A percentile compares a stretch with the other conserved stretches of the same genome.
phyloP scores from a whole-genome alignment of 139 green algal genomes.

The Coccomyxa sp. region DNA sequence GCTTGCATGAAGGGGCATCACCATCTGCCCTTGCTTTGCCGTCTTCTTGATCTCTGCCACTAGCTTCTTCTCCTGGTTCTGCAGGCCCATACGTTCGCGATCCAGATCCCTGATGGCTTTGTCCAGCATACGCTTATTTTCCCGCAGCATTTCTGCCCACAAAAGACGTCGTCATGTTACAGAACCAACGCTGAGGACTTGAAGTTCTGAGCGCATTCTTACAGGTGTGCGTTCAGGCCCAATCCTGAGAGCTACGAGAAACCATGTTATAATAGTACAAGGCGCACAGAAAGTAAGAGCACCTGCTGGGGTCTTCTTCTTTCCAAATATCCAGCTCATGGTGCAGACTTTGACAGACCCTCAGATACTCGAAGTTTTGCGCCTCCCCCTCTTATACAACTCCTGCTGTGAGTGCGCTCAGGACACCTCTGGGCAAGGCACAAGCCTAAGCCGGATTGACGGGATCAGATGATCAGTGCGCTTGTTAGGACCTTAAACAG shows the following conservation, averaged over 20 bases:
- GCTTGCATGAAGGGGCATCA: constrained; percentile 18
- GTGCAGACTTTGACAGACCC: background rate
- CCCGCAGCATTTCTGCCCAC: constrained; percentile 91
- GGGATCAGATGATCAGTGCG: too few species aligned
- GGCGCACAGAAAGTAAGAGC: background rate
- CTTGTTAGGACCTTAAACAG: too few species aligned
- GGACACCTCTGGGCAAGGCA: too few species aligned
- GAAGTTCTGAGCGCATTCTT: background rate
- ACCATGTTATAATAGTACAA: background rate
- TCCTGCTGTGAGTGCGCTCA: too few species aligned
- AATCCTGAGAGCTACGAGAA: background rate
- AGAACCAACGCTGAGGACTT: too few species aligned
- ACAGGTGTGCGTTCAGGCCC: background rate
- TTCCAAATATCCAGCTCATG: constrained; percentile 75
- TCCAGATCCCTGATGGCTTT: constrained; percentile 97
- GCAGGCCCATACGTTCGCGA: constrained; percentile 62
- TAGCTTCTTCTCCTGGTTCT: constrained; percentile 77
- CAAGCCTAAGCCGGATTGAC: too few species aligned
- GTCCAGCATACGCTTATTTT: constrained; percentile 99
- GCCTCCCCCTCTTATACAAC: too few species aligned
- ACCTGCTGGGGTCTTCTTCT: constrained; percentile 71
- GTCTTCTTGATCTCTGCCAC: constrained; percentile 97
- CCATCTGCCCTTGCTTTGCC: constrained; percentile 95
- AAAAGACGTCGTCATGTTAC: too few species aligned
- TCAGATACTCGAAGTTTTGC: too few species aligned